Conservation (phyloP, 1,284 basidiomycete species). For the Malassezia japonica region DNA sequence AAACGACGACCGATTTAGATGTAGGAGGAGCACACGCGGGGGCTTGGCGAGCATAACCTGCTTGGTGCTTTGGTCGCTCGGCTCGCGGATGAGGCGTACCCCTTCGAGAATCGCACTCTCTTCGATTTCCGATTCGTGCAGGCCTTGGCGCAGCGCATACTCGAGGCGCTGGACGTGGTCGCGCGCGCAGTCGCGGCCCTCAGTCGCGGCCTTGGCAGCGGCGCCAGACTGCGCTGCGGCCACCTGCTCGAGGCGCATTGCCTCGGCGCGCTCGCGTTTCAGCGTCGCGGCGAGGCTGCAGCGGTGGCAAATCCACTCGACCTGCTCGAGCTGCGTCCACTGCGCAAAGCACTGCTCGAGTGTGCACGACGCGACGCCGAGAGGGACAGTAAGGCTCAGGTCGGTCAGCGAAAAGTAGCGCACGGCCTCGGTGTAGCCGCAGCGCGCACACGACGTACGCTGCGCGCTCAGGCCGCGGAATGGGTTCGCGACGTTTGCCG, state of each 20-base stretch:
- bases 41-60: slow-evolving; percentile 41
- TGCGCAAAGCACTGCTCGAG: slow-evolving; percentile 32
- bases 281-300: slow-evolving; percentile 33
- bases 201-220: background rate
- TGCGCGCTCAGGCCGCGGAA: slow-evolving; percentile 25
- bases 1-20: slow-evolving; percentile 40
- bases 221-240: background rate
- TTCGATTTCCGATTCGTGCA: slow-evolving; percentile 35
- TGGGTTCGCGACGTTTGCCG: slow-evolving; percentile 19
- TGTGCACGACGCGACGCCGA: slow-evolving; percentile 22
- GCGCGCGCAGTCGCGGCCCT: background rate
- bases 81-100: slow-evolving; percentile 13
- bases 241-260: background rate
- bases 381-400: slow-evolving; percentile 33
- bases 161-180: slow-evolving; percentile 2
- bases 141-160: slow-evolving; percentile 20
- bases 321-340: slow-evolving; percentile 38
- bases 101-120: background rate
- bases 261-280: slow-evolving; percentile 4
- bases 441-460: slow-evolving; percentile 37
- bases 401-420: slow-evolving; percentile 35
- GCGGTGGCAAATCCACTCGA: slow-evolving; percentile 45
- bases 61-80: slow-evolving; percentile 32
- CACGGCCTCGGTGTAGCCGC: slow-evolving; percentile 44
- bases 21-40: slow-evolving; percentile 32